Base-by-base conservation (phyloP, 1,284 basidiomycete species). In the Austropuccinia psidii region DNA sequence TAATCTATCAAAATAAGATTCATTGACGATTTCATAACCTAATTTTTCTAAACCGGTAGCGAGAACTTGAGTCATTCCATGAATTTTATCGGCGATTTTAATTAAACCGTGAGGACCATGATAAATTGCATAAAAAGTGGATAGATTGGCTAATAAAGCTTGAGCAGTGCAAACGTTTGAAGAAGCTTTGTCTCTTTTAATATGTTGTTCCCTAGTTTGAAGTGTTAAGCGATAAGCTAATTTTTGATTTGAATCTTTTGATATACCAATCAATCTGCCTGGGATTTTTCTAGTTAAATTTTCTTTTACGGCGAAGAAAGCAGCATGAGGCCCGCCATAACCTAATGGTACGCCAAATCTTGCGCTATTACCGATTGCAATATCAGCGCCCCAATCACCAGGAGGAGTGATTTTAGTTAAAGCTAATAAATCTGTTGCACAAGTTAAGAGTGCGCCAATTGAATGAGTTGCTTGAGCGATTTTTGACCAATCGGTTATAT, bases 381-480 rank as follows among this genome's bases (percentile, higher is more conserved):
- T 89, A 81, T 98, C 95, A 41, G 93, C 94, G 61, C 95, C 95
- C 92, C 95, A 98, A 84, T 98, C 95, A 74, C 95, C 95, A 13
- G 95, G 95, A 29, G 95, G 92, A 80, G 91, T 93, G 78, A 98
- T 85, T 85, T 93, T 86, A 8, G 94, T 93, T 79, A 98, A 84
- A 1, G 95, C 92, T 35, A 98, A 85, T 62, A 98, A 86, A 82
- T 98, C 95, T 15, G 92, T 92, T 13, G 93, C 93, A 76, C 89
- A 91, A 27, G 90, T 86, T 65, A 95, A 86, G 75, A 97, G 85
- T 52, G 86, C 93, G 45, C 90, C 90, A 21, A 84, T 79, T n/a
- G 84, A 83, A 81, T 98, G 94, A 41, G 90, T 86, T 31, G 86
- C 84, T 27, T 87, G 81, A 2, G 91, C 85, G 19, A 96, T 83